Percentiles rank a stretch among this genome's conserved stretches.
Conservation (phyloP, 1,139 yeast genomes). For the Hansenula sp. region DNA sequence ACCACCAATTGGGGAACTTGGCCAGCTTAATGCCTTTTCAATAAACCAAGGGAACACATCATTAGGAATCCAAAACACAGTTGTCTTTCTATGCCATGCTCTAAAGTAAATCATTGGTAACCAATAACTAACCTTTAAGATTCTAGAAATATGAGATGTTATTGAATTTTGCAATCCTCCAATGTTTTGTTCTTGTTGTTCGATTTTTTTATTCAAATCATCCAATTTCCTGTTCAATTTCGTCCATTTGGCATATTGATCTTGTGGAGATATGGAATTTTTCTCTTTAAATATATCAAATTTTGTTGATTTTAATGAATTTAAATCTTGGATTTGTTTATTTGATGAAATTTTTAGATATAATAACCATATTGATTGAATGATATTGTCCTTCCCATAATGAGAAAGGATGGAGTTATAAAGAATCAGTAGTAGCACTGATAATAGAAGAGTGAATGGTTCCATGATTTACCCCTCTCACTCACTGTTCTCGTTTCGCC, state of each 20-base stretch:
- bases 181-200: constrained; percentile 40
- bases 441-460: not conserved
- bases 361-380: constrained; percentile 23
- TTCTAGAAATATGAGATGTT: constrained; percentile 16
- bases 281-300: constrained; percentile 47
- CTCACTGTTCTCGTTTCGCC: too few relatives aligned
- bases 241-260: constrained; percentile 95
- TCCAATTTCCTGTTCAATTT: constrained; percentile 75
- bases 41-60: constrained; percentile 54
- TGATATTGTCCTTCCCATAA: not conserved
- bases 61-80: constrained; percentile 59
- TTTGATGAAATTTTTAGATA: constrained; percentile 35
- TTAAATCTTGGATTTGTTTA: constrained; percentile 32
- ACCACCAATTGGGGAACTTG: constrained; percentile 43
- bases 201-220: constrained; percentile 51
- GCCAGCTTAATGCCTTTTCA: constrained; percentile 57
- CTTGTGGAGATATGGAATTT: constrained; percentile 75
- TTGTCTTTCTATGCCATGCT: constrained; percentile 51
- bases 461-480: not conserved
- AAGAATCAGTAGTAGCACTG: not conserved
- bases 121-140: constrained; percentile 4
- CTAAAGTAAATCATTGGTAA: constrained; percentile 30
- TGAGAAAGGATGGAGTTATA: not conserved
- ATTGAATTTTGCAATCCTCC: constrained; percentile 36
- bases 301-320: constrained; percentile 42